Percentiles rank a stretch among this genome's conserved stretches.
Conservation (phyloP, 345 rosid genomes). For the Mangifera indica region DNA sequence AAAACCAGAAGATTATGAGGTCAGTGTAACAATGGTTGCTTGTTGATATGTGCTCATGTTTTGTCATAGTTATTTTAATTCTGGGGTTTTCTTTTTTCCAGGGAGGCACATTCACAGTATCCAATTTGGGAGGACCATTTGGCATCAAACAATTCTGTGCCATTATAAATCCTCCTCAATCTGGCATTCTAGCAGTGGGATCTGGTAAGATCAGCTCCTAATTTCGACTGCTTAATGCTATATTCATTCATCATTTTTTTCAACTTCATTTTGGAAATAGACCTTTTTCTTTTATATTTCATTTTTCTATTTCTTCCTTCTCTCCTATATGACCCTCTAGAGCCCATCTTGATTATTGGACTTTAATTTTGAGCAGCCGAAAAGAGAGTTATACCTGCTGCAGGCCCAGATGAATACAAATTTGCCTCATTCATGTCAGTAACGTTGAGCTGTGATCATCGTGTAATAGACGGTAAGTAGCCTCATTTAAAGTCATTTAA, state of each 20-base stretch:
- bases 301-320: too few species aligned
- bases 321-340: too few species aligned
- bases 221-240: not conserved
- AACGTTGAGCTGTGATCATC: conserved; percentile 95
- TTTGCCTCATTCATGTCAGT: conserved; percentile 81
- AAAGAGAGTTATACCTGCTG: conserved; percentile 80
- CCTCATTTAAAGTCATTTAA: not conserved
- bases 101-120: conserved; percentile 96
- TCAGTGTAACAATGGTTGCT: conserved; percentile 22
- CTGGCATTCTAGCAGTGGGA: conserved; percentile 92
- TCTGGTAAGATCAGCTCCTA: conserved; percentile 52
- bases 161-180: conserved; percentile 90
- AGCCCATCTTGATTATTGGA: not conserved
- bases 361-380: conserved; percentile 57
- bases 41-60: not conserved
- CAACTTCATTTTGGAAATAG: conserved; percentile 12
- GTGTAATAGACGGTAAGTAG: conserved; percentile 82
- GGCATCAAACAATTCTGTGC: conserved; percentile 95
- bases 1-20: conserved; percentile 98
- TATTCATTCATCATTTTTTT: not conserved
- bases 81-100: conserved; percentile 32
- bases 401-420: conserved; percentile 58
- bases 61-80: not conserved
- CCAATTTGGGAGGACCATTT: conserved; percentile 98
- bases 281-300: too few species aligned